Evolutionary conservation across 345 rosid genomes (phyloP), one percentile per base, ranked within the genome.

Genomic region (Populus pruinosa): DNA sequence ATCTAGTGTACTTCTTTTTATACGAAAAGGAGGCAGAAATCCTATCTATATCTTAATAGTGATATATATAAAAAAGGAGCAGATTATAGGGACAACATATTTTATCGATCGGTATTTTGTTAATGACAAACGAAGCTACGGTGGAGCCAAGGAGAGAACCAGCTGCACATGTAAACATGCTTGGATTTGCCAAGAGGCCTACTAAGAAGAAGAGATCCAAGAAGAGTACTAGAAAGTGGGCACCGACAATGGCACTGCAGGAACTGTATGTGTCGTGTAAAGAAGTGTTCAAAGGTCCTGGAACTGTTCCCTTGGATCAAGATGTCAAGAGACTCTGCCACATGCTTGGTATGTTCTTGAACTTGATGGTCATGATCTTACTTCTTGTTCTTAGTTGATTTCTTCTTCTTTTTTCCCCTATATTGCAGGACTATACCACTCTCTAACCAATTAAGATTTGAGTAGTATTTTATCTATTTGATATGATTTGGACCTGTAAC

Each of bases 261-360:
- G 69, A 84, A 35, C 88, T 92, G 20, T 90, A 81, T 78, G 80
- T 65, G 79, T 74, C 87, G 0, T 89, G 97, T 53, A 77, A 36
- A 53, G 72, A 89, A 12, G 80, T 89, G 9, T 92, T 92, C 82
- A 85, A 78, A 76, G 91, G 91, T 73, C 87, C 87, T 67, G 89
- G 85, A 70, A 79, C 84, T 36, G 90, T 88, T 73, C 97, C 94
- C 65, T 53, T 77, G 4, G 80, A 84, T n/a, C 71, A 35, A 27
- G 87, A 89, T 78, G 92, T 89, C 5, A 70, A 81, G 11, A 82
- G 61, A 64, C 27, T 92, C 10, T 77, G 87, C 79, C 25, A 64
- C 75, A 73, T 90, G 67, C 85, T 92, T 18, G 97, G 97, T 92
- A 78, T 25, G 84, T 79, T 1, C n/a, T 20, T 36, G 47, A 35